These are phyloP conservation scores for Trichothecium sympodiale DNA, from an alignment of 2,329 filamentous ascomycete genomes.

Conservation along the genomic window DNA sequence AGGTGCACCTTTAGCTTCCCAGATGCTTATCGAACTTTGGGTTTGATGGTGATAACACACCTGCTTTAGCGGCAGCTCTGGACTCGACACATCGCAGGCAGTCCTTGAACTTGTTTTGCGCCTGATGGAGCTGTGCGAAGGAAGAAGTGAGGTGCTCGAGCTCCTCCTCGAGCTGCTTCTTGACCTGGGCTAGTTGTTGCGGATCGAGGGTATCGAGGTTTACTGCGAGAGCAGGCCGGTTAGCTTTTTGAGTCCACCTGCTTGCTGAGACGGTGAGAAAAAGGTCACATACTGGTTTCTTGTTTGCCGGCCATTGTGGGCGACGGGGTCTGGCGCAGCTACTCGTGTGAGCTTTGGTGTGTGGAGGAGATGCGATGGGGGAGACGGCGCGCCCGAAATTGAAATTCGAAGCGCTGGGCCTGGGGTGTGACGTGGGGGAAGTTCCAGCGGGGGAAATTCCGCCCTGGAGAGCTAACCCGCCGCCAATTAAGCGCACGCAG, in stretches of 20 bases:
- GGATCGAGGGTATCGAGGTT: slow-evolving; percentile 66
- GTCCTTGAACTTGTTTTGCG: slow-evolving; percentile 85
- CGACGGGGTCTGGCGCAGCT: neutral
- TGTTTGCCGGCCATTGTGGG: slow-evolving; percentile 14
- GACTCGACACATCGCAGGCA: slow-evolving; percentile 67
- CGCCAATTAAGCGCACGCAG: too few relatives aligned
- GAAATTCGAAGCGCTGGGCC: neutral
- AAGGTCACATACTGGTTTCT: slow-evolving; percentile 17
- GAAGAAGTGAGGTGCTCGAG: slow-evolving; percentile 88
- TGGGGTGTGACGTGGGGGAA: neutral
- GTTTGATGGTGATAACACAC: slow-evolving; percentile 13
- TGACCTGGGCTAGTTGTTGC: slow-evolving; percentile 80
- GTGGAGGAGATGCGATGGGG: neutral
- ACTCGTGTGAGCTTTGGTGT: neutral
- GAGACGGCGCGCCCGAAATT: neutral
- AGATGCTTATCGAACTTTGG: too few relatives aligned
- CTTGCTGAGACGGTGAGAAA: neutral
- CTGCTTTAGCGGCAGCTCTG: slow-evolving; percentile 18
- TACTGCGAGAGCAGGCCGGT: slow-evolving; percentile 23
- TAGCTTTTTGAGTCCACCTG: neutral
- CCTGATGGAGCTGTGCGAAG: slow-evolving; percentile 79
- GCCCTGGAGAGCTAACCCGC: too few relatives aligned
- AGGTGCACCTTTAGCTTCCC: neutral
- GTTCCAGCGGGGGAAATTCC: neutral
- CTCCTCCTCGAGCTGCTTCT: slow-evolving; percentile 93